Conservation (phyloP, 257 asterid genomes). For the Henckelia pumila region DNA sequence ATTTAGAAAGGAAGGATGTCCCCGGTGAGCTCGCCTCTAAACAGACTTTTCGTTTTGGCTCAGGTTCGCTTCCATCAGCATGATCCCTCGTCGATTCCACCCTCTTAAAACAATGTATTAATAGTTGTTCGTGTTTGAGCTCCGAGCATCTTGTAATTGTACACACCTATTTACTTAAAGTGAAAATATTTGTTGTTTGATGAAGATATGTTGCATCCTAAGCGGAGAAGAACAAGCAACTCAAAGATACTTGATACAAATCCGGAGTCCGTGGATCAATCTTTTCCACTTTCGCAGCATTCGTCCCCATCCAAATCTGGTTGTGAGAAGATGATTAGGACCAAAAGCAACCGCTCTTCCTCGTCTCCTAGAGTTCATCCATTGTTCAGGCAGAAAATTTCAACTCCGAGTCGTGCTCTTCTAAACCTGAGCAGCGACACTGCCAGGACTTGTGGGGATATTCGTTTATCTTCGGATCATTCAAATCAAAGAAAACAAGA, state of each 20-base stretch:
- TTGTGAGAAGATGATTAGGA: conserved; percentile 41
- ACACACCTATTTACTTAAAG: background rate
- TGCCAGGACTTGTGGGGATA: conserved; percentile 27
- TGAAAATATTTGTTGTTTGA: conserved; percentile 15
- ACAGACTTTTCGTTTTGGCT: conserved; percentile 34
- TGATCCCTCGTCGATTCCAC: background rate
- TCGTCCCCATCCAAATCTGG: conserved; percentile 78
- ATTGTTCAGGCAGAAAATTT: conserved; percentile 36
- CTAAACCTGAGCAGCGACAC: conserved; percentile 26
- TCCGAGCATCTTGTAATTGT: background rate
- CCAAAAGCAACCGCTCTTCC: conserved; percentile 29
- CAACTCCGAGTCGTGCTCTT: conserved; percentile 22
- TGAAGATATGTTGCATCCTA: conserved; percentile 62
- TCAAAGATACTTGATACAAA: conserved; percentile 34
- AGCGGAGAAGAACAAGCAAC: conserved; percentile 64
- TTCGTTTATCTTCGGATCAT: conserved; percentile 37
- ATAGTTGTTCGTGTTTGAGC: background rate
- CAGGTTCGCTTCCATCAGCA: conserved; percentile 1
- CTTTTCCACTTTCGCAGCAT: conserved; percentile 51
- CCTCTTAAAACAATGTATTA: background rate
- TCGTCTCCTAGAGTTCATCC: conserved; percentile 42
- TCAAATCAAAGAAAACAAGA: conserved; percentile 28
- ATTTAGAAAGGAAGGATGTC: conserved; percentile 33
- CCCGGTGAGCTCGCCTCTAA: conserved; percentile 48
- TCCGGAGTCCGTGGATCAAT: conserved; percentile 45